These are phyloP conservation scores for Gossypium arboreum DNA, from an alignment of 345 rosid species.

Conservation along the genomic window DNA sequence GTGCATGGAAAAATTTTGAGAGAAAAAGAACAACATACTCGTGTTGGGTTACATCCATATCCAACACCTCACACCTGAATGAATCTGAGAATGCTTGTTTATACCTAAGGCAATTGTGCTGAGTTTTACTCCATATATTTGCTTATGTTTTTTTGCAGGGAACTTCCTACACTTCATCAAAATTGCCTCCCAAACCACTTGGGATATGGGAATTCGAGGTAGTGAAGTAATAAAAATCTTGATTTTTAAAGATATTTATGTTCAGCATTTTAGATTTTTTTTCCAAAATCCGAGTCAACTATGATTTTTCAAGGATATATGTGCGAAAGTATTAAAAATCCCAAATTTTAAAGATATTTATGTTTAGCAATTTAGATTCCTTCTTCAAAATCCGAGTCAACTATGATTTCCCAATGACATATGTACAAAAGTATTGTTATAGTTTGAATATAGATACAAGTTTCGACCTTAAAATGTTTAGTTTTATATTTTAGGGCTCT, in stretches of 20 bases:
- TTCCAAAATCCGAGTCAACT: conserved; percentile 3
- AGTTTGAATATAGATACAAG: not conserved
- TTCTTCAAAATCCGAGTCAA: conserved; percentile 2
- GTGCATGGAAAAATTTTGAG: not conserved
- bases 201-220: conserved; percentile 92
- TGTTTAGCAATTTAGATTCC: not conserved
- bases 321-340: not conserved
- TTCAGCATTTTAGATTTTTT: not conserved
- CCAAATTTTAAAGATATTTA: not conserved
- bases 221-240: not conserved
- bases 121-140: not conserved
- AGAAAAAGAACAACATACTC: not conserved
- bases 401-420: not conserved
- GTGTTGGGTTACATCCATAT: not conserved
- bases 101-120: not conserved
- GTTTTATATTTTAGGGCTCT: conserved; percentile 49
- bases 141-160: conserved; percentile 50
- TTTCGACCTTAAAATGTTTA: conserved; percentile 6
- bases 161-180: conserved; percentile 60
- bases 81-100: not conserved
- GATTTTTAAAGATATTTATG: not conserved
- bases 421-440: not conserved
- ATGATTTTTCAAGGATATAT: not conserved
- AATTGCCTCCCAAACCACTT: conserved; percentile 78
- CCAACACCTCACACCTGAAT: not conserved